Conservation (phyloP, 1,284 basidiomycete species). For the Sutorius eximius region DNA sequence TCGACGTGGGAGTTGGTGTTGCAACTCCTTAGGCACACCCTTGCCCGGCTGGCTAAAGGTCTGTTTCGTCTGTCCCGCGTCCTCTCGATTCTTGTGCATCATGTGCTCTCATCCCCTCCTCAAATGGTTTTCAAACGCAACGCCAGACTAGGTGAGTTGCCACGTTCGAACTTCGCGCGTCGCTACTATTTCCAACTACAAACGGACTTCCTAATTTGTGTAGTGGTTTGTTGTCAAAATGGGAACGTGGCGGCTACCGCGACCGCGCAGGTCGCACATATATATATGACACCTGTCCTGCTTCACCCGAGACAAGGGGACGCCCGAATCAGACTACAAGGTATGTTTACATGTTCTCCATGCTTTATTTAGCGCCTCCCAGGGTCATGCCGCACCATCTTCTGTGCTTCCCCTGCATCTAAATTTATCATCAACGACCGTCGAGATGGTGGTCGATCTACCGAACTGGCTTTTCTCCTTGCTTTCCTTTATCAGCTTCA, state of each 20-base stretch:
- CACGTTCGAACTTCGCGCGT: background rate
- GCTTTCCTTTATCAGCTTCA: slow-evolving; percentile 38
- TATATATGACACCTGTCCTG: slow-evolving; percentile 4
- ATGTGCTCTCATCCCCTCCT: slow-evolving; percentile 11
- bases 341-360: slow-evolving; percentile 2
- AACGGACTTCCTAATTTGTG: slow-evolving; percentile 24
- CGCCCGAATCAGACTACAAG: slow-evolving; percentile 35
- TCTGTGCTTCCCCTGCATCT: slow-evolving; percentile 5
- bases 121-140: background rate
- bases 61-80: background rate
- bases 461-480: slow-evolving; percentile 36
- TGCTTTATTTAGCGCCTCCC: slow-evolving; percentile 25
- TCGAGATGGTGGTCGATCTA: slow-evolving; percentile 24
- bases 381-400: slow-evolving; percentile 1
- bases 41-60: slow-evolving; percentile 1
- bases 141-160: slow-evolving; percentile 3
- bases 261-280: slow-evolving; percentile 5
- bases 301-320: slow-evolving; percentile 5
- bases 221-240: slow-evolving; percentile 28
- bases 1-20: slow-evolving; percentile 3
- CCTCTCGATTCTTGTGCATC: slow-evolving; percentile 8
- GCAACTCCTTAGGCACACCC: background rate
- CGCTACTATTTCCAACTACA: slow-evolving; percentile 23
- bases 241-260: slow-evolving; percentile 16
- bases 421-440: slow-evolving; percentile 21